Conservation (phyloP, 2,329 filamentous ascomycete genomes). For the Emericellopsis atlantica region DNA sequence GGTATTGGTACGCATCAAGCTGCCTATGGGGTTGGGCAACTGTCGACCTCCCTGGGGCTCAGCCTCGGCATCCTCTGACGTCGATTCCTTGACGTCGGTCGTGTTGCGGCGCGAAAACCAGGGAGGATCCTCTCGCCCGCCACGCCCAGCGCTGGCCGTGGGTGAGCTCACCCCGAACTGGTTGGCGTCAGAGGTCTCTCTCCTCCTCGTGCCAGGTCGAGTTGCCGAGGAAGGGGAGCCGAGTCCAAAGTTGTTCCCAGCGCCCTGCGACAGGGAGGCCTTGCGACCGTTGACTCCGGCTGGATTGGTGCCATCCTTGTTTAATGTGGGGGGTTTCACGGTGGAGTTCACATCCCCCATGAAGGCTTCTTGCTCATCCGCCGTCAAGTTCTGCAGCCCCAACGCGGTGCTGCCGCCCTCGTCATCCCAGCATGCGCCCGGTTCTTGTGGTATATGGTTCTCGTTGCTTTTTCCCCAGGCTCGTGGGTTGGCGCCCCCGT, state of each 20-base stretch:
- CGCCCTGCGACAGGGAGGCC: slow-evolving; percentile 64
- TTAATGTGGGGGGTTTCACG: slow-evolving; percentile 73
- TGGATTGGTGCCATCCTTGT: slow-evolving; percentile 47
- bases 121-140: slow-evolving; percentile 48
- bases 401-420: slow-evolving; percentile 59
- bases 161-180: slow-evolving; percentile 50
- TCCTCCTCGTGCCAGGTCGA: slow-evolving; percentile 65
- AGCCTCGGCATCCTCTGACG: slow-evolving; percentile 37
- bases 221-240: slow-evolving; percentile 60
- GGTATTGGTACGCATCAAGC: slow-evolving; percentile 42
- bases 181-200: slow-evolving; percentile 66
- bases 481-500: slow-evolving; percentile 42
- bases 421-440: slow-evolving; percentile 86
- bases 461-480: slow-evolving; percentile 73
- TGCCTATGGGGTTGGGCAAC: slow-evolving; percentile 25
- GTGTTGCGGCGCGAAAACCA: slow-evolving; percentile 43
- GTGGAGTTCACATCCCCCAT: slow-evolving; percentile 82
- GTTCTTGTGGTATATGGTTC: slow-evolving; percentile 60
- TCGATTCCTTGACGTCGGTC: slow-evolving; percentile 39
- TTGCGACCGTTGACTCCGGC: slow-evolving; percentile 57
- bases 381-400: slow-evolving; percentile 56
- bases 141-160: slow-evolving; percentile 37
- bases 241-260: slow-evolving; percentile 51
- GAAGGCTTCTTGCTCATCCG: slow-evolving; percentile 36
- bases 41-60: slow-evolving; percentile 15